Base-by-base conservation (phyloP, 2,329 filamentous ascomycete genomes). In the Coniochaeta sp. region DNA sequence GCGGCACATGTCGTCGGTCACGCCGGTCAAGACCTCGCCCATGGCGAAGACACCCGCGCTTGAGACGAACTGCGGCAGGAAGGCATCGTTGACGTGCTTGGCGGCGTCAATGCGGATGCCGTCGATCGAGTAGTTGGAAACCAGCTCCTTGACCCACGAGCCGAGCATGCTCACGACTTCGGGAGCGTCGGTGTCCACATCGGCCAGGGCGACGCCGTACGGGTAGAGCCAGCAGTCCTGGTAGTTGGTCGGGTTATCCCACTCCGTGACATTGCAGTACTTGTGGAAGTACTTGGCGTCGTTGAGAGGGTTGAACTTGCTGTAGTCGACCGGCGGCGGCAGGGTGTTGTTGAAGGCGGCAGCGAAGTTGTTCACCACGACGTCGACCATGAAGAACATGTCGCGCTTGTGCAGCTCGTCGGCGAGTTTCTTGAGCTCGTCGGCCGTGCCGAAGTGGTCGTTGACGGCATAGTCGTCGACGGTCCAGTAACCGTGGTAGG, bases 31-130 rank as follows among this genome's bases (percentile, higher is more conserved):
- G 3, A 87, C 83, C 67, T 89, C 86, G 10, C 86, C 85, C 16
- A 87, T 75, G 5, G 79, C 75, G 68, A 85, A 87, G 1, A 87
- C 81, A 4, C 83, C 84, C 1, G 83, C 77, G 2, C 79, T 80
- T 7, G 74, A 65, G 24, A 77, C 72, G 64, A 87, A 88, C 0
- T 67, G 70, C 0, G 81, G 72, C 75, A 84, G 86, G 70, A 86
- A 89, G 12, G 75, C 75, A 62, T 80, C 79, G 62, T 85, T 77
- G 16, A 87, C 82, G 68, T 87, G 83, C 70, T 84, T 86, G 62
- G 83, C 83, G 0, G 82, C 85, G 63, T 87, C 84, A 64, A 87
- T 81, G 36, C 84, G 81, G 12, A 86, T 73, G 2, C 84, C 83
- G 67, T 85, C 84, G 74, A 88, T 85, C 19, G 75, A 76, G 67